phyloP scores from a whole-genome alignment of 495 filamentous ascomycete species.

The Penicillium goetzii region DNA sequence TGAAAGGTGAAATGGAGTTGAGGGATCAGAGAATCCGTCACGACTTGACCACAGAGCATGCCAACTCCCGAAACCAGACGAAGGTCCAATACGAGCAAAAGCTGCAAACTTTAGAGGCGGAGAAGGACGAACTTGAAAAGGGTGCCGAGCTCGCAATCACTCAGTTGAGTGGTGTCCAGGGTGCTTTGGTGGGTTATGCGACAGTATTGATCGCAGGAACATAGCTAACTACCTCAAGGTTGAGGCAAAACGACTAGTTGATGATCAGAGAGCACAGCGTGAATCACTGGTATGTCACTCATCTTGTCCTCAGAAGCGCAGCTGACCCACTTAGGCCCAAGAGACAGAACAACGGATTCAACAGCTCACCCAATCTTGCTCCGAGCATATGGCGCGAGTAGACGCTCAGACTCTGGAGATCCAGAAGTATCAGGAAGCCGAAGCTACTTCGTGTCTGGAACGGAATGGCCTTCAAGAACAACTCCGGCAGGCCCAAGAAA shows the following conservation, averaged over 20 bases:
- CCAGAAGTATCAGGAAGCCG: constrained; percentile 26
- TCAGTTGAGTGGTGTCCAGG: constrained; percentile 28
- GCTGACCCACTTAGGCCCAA: constrained; percentile 31
- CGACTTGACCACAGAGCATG: constrained; percentile 29
- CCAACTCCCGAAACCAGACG: constrained; percentile 25
- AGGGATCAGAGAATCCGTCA: constrained; percentile 31
- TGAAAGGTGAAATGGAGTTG: constrained; percentile 26
- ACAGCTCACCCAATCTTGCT: constrained; percentile 21
- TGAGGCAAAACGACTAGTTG: constrained; percentile 19
- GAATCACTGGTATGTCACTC: constrained; percentile 23
- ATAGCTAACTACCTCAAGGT: constrained; percentile 29
- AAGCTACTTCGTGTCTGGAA: constrained; percentile 23
- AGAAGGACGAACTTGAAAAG: constrained; percentile 30
- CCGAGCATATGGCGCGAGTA: constrained; percentile 21
- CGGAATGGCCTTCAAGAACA: constrained; percentile 26
- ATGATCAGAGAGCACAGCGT: constrained; percentile 13
- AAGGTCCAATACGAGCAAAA: constrained; percentile 31
- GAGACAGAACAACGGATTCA: constrained; percentile 29
- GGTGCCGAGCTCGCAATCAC: constrained; percentile 14
- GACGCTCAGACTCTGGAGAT: constrained; percentile 29
- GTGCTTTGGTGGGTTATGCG: constrained; percentile 31
- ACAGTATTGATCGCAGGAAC: neutral
- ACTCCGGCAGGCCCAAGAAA: constrained; percentile 32
- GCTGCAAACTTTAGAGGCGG: constrained; percentile 24
- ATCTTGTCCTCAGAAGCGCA: neutral